These are phyloP conservation scores for Citrullus colocynthis DNA, from an alignment of 306 rosid species.

Conservation along the genomic window DNA sequence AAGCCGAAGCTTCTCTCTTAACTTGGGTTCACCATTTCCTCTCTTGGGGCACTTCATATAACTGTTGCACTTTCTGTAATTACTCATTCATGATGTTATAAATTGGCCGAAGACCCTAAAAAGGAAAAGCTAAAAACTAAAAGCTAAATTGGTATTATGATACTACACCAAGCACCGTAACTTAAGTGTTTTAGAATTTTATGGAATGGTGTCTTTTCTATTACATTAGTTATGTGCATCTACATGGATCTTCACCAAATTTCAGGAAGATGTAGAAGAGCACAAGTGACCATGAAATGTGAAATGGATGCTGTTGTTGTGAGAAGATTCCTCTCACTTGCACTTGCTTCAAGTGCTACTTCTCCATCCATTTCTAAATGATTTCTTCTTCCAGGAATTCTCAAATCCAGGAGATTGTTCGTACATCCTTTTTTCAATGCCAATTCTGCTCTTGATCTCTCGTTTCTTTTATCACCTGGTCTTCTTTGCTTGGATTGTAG, in stretches of 20 bases:
- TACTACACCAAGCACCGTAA: not conserved
- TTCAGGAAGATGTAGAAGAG: not conserved
- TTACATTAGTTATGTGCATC: not conserved
- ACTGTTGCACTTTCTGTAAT: not conserved
- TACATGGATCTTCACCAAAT: not conserved
- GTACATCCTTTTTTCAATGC: not conserved
- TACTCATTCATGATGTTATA: not conserved
- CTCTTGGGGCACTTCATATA: not conserved
- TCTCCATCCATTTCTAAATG: conserved; percentile 12
- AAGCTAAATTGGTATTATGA: not conserved
- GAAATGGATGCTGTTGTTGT: not conserved
- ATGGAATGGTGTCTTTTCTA: not conserved
- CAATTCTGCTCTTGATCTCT: not conserved
- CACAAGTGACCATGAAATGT: not conserved
- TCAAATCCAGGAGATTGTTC: not conserved
- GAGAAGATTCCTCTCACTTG: conserved; percentile 24
- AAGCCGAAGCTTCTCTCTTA: too few species aligned
- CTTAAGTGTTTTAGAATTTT: not conserved
- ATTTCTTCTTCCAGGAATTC: not conserved
- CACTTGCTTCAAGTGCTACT: conserved; percentile 2
- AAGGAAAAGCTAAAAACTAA: not conserved
- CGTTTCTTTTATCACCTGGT: not conserved
- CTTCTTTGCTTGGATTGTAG: not conserved
- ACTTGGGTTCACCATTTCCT: not conserved
- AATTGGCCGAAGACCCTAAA: not conserved